These are phyloP conservation scores for Cucurbita moschata DNA, from an alignment of 306 rosid species.

Conservation along the genomic window DNA sequence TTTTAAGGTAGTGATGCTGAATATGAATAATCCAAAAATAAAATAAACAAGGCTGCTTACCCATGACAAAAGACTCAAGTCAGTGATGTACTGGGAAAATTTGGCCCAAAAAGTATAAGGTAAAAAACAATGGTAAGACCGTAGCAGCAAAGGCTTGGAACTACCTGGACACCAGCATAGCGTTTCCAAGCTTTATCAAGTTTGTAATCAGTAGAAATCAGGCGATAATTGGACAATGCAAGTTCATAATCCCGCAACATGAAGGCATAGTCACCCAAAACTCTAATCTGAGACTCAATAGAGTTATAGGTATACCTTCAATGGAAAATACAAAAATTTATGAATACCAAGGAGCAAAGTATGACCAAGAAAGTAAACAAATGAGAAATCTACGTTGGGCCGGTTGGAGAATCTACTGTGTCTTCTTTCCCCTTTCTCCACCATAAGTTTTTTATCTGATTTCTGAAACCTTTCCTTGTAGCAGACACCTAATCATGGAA, in stretches of 20 bases:
- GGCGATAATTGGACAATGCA: slow-evolving; percentile 88
- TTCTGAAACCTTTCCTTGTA: slow-evolving; percentile 80
- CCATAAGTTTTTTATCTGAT: slow-evolving; percentile 94
- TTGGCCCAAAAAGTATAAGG: neutral
- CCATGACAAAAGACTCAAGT: neutral
- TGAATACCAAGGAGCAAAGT: slow-evolving; percentile 10
- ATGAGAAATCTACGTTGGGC: slow-evolving; percentile 48
- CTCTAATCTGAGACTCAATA: slow-evolving; percentile 88
- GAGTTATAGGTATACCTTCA: slow-evolving; percentile 84
- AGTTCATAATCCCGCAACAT: slow-evolving; percentile 95
- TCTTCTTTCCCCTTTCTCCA: slow-evolving; percentile 99
- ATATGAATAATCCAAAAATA: neutral
- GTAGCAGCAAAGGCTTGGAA: slow-evolving; percentile 1
- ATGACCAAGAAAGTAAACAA: slow-evolving; percentile 10
- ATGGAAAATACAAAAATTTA: slow-evolving; percentile 21
- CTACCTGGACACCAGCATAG: slow-evolving; percentile 95
- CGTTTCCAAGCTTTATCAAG: slow-evolving; percentile 99
- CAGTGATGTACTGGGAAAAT: neutral
- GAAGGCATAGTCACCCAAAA: slow-evolving; percentile 96
- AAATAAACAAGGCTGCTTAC: neutral
- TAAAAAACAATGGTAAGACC: neutral
- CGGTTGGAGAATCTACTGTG: slow-evolving; percentile 49
- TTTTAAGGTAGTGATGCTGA: neutral
- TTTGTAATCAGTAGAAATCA: slow-evolving; percentile 94
- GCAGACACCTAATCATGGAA: slow-evolving; percentile 60